Evolutionary conservation across 495 filamentous ascomycete species (phyloP).

Genomic region (Neurospora africana): DNA sequence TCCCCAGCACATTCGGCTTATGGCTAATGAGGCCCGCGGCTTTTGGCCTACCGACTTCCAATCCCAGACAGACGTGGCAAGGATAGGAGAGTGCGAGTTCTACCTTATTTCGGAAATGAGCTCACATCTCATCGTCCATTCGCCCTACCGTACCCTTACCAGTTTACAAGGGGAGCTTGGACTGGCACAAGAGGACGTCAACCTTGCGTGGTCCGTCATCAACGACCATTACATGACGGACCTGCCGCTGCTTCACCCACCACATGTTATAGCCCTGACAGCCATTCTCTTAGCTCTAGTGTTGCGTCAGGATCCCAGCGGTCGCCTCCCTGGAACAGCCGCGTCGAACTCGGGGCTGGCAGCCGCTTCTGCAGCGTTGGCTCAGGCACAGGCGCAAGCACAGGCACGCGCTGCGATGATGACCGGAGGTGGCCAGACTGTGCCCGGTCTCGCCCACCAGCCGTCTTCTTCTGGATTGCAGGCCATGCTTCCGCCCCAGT

Average conservation of each 20-base stretch:
- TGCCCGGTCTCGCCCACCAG: constrained; percentile 1
- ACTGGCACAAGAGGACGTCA: constrained; percentile 66
- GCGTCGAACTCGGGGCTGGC: constrained; percentile 25
- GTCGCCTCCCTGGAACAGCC: not conserved
- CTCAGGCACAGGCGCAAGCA: constrained; percentile 28
- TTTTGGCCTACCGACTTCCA: constrained; percentile 86
- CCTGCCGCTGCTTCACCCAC: constrained; percentile 75
- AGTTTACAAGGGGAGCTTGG: constrained; percentile 59
- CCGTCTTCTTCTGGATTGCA: not conserved
- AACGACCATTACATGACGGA: constrained; percentile 97
- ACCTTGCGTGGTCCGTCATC: constrained; percentile 75
- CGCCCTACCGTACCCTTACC: constrained; percentile 85
- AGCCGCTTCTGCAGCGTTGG: constrained; percentile 28
- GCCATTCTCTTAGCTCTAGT: constrained; percentile 81
- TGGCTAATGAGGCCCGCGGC: constrained; percentile 74
- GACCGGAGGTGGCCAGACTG: constrained; percentile 2
- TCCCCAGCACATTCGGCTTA: constrained; percentile 86
- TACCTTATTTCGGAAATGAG: constrained; percentile 89
- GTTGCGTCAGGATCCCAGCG: constrained; percentile 38
- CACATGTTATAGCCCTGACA: constrained; percentile 83
- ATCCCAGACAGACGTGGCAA: constrained; percentile 61
- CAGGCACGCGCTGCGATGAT: constrained; percentile 16
- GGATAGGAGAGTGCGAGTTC: constrained; percentile 94
- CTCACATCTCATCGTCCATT: constrained; percentile 88
- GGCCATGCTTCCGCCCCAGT: not conserved